phyloP scores from a whole-genome alignment of 495 filamentous ascomycete genomes.

The Aspergillus bridgeri region DNA sequence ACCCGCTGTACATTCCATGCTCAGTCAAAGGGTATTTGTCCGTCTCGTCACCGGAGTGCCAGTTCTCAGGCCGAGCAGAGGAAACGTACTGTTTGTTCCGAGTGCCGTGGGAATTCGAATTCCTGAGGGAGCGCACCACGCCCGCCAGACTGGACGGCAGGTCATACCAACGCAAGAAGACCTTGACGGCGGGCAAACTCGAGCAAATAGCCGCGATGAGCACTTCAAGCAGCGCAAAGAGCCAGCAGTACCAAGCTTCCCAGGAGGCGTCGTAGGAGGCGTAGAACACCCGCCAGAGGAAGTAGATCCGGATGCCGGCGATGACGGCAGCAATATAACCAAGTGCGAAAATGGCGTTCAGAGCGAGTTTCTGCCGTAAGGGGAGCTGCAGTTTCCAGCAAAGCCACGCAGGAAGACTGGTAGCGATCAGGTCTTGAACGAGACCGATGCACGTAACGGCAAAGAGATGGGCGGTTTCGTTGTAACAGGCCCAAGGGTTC shows the following conservation, averaged over 20 bases:
- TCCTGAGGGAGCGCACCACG: neutral
- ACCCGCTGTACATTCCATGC: neutral
- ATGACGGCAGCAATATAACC: constrained; percentile 7
- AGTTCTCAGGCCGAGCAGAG: neutral
- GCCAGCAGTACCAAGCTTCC: constrained; percentile 12
- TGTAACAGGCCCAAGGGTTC: constrained; percentile 1
- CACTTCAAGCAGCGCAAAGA: constrained; percentile 10
- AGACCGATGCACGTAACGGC: constrained; percentile 6
- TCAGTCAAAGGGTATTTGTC: neutral
- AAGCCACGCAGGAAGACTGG: constrained; percentile 7
- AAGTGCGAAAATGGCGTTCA: constrained; percentile 2
- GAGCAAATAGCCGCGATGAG: constrained; percentile 8
- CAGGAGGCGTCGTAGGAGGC: constrained; percentile 6
- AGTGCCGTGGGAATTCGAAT: neutral
- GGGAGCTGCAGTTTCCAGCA: constrained; percentile 8
- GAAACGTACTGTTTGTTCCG: neutral
- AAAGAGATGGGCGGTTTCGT: constrained; percentile 11
- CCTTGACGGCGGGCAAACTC: constrained; percentile 7
- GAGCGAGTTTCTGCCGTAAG: constrained; percentile 4
- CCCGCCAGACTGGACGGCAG: neutral
- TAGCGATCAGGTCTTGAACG: constrained; percentile 6
- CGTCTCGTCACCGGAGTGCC: neutral
- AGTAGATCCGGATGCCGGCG: constrained; percentile 6
- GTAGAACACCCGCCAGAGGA: constrained; percentile 7
- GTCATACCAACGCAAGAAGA: constrained; percentile 6